These are phyloP conservation scores for Mycena maculata DNA, from an alignment of 768 basidiomycete genomes.

Conservation along the genomic window DNA sequence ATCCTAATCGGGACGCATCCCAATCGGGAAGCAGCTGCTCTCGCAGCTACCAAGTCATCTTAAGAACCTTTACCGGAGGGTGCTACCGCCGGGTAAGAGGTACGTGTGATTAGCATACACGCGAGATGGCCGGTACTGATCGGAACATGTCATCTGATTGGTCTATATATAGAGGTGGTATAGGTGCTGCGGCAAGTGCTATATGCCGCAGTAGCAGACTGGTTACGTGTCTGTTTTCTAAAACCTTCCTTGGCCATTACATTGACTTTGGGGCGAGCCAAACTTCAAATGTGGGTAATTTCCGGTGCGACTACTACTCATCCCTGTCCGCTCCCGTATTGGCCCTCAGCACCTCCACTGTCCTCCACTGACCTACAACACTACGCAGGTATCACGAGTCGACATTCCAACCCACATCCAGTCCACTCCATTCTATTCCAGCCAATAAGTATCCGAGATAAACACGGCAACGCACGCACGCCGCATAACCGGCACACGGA, in stretches of 20 bases:
- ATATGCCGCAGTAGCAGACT: too few relatives aligned
- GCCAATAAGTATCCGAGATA: conserved; percentile 1
- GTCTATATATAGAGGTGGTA: neutral
- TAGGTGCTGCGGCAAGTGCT: too few relatives aligned
- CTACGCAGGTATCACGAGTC: conserved; percentile 8
- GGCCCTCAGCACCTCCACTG: neutral
- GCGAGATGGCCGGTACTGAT: neutral
- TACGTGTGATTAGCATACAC: neutral
- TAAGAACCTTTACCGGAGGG: neutral
- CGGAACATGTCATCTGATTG: neutral
- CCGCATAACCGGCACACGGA: conserved; percentile 12
- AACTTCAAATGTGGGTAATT: too few relatives aligned
- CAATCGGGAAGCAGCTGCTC: too few relatives aligned
- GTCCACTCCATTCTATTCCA: conserved; percentile 6
- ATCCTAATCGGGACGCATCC: too few relatives aligned
- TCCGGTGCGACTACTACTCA: conserved; percentile 1
- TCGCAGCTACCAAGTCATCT: neutral
- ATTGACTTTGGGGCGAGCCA: too few relatives aligned
- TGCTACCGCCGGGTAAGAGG: too few relatives aligned
- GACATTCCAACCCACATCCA: conserved; percentile 10
- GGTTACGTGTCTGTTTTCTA: too few relatives aligned
- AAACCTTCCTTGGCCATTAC: too few relatives aligned
- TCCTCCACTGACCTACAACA: conserved; percentile 1
- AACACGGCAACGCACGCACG: conserved; percentile 9
- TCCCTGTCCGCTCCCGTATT: neutral